Conservation (phyloP, 768 basidiomycete genomes). For the Piloderma croceum region DNA sequence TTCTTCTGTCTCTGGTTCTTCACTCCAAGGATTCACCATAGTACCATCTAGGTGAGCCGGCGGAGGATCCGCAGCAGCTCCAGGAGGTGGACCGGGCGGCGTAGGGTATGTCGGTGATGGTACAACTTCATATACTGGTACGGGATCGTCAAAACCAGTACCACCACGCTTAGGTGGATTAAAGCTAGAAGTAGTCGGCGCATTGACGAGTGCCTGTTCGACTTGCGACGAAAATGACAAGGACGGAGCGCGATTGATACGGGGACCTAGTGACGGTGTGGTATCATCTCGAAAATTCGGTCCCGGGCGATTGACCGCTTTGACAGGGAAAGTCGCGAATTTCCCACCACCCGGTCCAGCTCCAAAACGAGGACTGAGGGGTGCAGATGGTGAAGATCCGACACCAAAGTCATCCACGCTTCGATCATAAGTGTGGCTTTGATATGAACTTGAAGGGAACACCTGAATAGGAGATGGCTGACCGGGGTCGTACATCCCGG, state of each 20-base stretch:
- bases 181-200: no score
- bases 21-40: conserved; percentile 27
- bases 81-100: conserved; percentile 38
- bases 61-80: conserved; percentile 37
- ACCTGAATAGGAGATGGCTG: background rate
- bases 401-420: conserved; percentile 39
- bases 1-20: conserved; percentile 25
- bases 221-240: conserved; percentile 35
- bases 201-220: conserved; percentile 25
- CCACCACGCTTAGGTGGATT: no score
- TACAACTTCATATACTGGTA: conserved; percentile 31
- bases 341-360: conserved; percentile 35
- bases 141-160: conserved; percentile 26
- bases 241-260: conserved; percentile 7
- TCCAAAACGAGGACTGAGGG: conserved; percentile 16
- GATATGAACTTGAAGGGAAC: background rate
- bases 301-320: conserved; percentile 25
- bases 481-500: background rate
- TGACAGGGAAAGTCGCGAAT: conserved; percentile 66
- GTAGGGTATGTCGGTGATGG: conserved; percentile 23
- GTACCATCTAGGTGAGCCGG: no score
- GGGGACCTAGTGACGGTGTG: conserved; percentile 14
- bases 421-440: background rate
- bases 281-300: conserved; percentile 27
- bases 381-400: conserved; percentile 14